A percentile compares a stretch with the other conserved stretches of the same genome.
Conservation (phyloP, 176 grass and related monocot species). For the Raddia guianensis region DNA sequence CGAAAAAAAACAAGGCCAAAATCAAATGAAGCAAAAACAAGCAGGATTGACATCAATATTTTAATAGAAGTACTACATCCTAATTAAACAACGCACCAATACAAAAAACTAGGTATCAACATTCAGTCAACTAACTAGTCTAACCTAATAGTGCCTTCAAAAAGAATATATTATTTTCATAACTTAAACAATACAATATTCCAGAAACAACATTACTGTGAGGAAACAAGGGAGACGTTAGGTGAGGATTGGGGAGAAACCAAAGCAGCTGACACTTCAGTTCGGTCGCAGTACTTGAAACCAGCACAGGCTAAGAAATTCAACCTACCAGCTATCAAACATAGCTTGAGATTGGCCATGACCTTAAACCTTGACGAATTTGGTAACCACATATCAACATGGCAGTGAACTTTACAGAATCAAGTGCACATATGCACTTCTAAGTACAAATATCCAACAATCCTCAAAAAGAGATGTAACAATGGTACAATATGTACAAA, state of each 20-base stretch:
- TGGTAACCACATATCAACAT: neutral
- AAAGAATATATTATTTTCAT: neutral
- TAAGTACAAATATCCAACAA: neutral
- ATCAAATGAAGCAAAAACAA: neutral
- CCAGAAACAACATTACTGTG: neutral
- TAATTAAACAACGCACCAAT: neutral
- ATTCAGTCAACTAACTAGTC: neutral
- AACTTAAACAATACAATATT: neutral
- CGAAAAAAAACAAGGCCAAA: no score
- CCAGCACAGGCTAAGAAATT: neutral
- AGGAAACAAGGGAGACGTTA: neutral
- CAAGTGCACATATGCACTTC: neutral
- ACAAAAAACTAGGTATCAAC: neutral
- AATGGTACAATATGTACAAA: neutral
- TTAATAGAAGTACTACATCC: neutral
- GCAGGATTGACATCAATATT: neutral
- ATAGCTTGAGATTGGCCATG: no score
- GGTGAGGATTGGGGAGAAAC: no score
- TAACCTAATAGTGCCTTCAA: neutral
- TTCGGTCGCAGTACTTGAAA: neutral
- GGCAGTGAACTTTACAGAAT: neutral
- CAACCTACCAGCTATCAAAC: neutral
- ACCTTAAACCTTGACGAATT: neutral
- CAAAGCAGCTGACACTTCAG: neutral
- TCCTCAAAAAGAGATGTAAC: neutral